Conservation (phyloP, 495 filamentous ascomycete genomes). For the Penicillium flavigenum region DNA sequence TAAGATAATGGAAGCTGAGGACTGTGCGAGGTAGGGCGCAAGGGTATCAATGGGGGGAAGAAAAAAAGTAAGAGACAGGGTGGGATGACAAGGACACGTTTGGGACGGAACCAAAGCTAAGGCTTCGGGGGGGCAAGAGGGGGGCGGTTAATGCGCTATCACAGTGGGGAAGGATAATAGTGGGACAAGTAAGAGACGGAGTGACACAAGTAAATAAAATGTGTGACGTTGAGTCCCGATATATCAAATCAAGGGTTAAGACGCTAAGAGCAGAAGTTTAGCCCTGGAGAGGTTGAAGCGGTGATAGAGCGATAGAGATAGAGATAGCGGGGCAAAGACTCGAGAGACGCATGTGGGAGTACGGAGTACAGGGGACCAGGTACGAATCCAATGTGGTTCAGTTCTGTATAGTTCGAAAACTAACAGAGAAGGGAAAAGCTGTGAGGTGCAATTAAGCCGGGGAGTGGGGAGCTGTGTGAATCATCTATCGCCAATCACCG, state of each 20-base stretch:
- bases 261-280: background rate
- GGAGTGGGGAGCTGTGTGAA: slow-evolving; percentile 21
- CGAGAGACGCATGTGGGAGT: background rate
- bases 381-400: background rate
- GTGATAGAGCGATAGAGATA: slow-evolving; percentile 4
- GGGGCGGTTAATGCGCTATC: slow-evolving; percentile 15
- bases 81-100: slow-evolving; percentile 8
- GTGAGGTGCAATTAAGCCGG: slow-evolving; percentile 21
- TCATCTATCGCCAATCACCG: slow-evolving; percentile 26
- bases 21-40: slow-evolving; percentile 4
- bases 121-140: slow-evolving; percentile 17
- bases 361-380: background rate
- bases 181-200: slow-evolving; percentile 19
- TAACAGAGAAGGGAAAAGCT: slow-evolving; percentile 12
- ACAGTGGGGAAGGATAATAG: slow-evolving; percentile 25
- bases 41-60: slow-evolving; percentile 3
- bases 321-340: background rate
- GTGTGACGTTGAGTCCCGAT: slow-evolving; percentile 5
- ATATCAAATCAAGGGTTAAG: slow-evolving; percentile 3
- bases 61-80: slow-evolving; percentile 2
- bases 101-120: background rate
- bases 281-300: background rate
- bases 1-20: background rate
- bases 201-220: slow-evolving; percentile 21
- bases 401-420: slow-evolving; percentile 13